These are phyloP conservation scores for Podospora bellae-mahoneyi DNA, from an alignment of 495 filamentous ascomycete genomes.

Conservation along the genomic window DNA sequence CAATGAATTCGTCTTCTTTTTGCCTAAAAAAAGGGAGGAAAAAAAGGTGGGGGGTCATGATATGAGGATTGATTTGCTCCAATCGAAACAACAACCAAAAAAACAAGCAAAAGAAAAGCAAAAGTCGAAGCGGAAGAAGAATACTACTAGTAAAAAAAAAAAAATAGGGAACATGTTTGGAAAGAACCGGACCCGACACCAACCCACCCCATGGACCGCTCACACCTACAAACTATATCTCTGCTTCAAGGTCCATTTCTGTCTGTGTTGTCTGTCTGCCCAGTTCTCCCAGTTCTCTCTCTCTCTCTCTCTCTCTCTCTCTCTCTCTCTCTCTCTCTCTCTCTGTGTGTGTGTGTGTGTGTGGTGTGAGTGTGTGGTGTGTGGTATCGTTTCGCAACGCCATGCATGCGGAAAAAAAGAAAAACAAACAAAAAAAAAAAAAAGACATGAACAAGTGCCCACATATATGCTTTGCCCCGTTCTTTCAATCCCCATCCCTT, in stretches of 20 bases:
- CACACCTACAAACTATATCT: neutral
- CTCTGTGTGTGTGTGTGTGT: too few relatives aligned
- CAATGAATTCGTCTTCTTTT: neutral
- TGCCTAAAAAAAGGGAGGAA: neutral
- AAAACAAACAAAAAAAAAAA: neutral
- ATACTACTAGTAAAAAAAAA: neutral
- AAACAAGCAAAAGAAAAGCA: constrained; percentile 8
- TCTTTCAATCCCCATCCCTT: neutral
- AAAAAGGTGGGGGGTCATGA: neutral
- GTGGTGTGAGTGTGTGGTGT: neutral
- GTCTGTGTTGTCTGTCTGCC: neutral
- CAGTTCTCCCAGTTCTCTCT: neutral
- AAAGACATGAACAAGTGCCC: constrained; percentile 5
- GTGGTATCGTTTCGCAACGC: constrained; percentile 14
- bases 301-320: too few relatives aligned
- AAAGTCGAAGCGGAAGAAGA: neutral
- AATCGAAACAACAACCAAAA: neutral
- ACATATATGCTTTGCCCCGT: neutral
- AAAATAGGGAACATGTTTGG: neutral
- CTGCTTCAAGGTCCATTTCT: too few relatives aligned
- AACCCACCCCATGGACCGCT: neutral
- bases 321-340: too few relatives aligned
- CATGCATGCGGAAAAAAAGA: constrained; percentile 5
- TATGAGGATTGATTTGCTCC: neutral
- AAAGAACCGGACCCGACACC: neutral